These are phyloP conservation scores for Rubia tinctorum DNA, from an alignment of 305 asterid genomes.

Conservation along the genomic window DNA sequence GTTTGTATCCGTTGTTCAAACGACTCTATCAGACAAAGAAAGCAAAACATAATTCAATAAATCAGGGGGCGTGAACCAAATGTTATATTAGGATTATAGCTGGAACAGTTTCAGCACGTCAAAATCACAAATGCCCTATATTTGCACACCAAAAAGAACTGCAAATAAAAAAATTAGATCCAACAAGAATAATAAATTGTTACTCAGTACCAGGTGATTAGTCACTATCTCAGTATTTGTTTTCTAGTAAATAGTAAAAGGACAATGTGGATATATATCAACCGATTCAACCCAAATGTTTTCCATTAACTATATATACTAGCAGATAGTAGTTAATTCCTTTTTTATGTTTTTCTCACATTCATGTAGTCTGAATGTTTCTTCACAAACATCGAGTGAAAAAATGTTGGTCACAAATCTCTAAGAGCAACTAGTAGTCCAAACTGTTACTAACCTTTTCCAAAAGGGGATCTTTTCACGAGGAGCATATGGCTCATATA, in stretches of 20 bases:
- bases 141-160: not conserved
- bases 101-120: not conserved
- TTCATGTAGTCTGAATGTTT: not conserved
- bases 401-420: not conserved
- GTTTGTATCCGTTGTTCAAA: not conserved
- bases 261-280: not conserved
- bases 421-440: not conserved
- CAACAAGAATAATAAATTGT: not conserved
- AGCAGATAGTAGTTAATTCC: not conserved
- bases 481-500: constrained; percentile 82
- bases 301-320: no score
- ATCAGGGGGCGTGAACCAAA: not conserved
- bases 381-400: not conserved
- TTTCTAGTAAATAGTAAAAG: not conserved
- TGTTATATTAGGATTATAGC: not conserved
- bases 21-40: not conserved
- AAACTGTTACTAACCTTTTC: constrained; percentile 52
- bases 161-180: not conserved
- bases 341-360: not conserved
- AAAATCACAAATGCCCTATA: not conserved
- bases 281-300: no score
- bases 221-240: not conserved
- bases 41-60: not conserved
- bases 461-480: constrained; percentile 67
- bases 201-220: not conserved